Evolutionary conservation across 768 basidiomycete species (phyloP).

Genomic region (Kwoniella shandongensis): DNA sequence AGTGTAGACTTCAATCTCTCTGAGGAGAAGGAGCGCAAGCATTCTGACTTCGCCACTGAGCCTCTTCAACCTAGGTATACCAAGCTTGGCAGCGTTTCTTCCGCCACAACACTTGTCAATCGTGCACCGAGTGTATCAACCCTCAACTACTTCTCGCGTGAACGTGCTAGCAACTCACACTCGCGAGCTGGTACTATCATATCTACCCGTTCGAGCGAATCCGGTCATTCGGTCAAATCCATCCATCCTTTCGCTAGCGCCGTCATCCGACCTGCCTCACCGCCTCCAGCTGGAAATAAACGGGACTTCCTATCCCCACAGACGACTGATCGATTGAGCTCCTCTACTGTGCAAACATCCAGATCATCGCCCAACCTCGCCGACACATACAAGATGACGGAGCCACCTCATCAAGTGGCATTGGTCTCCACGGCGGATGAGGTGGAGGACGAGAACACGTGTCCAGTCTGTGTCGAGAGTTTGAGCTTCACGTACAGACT

Average conservation of each 20-base stretch:
- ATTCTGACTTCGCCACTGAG: not conserved
- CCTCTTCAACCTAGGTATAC: slow-evolving; percentile 4
- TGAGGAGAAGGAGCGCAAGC: not conserved
- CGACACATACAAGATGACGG: slow-evolving; percentile 23
- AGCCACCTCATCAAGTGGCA: slow-evolving; percentile 37
- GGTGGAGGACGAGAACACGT: slow-evolving; percentile 73
- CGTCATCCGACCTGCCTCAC: slow-evolving; percentile 35
- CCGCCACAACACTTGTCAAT: slow-evolving; percentile 22
- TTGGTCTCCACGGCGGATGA: slow-evolving; percentile 38
- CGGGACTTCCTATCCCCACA: slow-evolving; percentile 17
- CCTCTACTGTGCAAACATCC: slow-evolving; percentile 11
- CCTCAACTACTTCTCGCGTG: slow-evolving; percentile 10
- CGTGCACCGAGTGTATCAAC: slow-evolving; percentile 7
- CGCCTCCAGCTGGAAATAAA: slow-evolving; percentile 18
- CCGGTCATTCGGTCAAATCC: slow-evolving; percentile 16
- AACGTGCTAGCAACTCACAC: no score
- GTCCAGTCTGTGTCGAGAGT: slow-evolving; percentile 94
- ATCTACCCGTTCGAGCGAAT: slow-evolving; percentile 17
- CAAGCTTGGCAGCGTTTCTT: slow-evolving; percentile 6
- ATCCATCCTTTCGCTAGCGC: slow-evolving; percentile 44
- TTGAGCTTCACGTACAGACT: slow-evolving; percentile 88
- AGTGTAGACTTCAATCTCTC: slow-evolving; percentile 14
- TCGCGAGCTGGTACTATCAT: slow-evolving; percentile 11
- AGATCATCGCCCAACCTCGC: slow-evolving; percentile 34
- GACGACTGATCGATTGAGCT: not conserved